Evolutionary conservation across 2,329 filamentous ascomycete genomes (phyloP), one percentile per base, ranked within the genome.

Genomic region (Sporothrix protearum): DNA sequence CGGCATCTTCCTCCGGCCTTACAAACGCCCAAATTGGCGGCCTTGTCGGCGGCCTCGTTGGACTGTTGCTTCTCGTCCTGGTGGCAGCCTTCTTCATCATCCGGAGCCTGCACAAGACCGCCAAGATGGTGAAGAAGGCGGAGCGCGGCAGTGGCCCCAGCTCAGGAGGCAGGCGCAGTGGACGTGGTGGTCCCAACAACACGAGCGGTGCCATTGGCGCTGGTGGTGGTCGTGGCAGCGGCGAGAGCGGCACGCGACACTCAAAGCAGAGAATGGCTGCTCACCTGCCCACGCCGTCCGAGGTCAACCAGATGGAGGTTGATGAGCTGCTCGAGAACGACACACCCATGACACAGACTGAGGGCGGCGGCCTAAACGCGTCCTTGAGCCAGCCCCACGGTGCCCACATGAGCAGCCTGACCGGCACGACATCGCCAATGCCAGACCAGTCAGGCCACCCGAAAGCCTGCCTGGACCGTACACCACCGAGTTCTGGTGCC

Each of bases 41-140:
- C 1, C 86, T 88, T 28, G 81, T 88, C 45, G 84, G 82, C 1
- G 86, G 85, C 0, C 83, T 83, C 14, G 78, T 85, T 2, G 81
- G 80, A 0, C 76, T 88, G 12, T 78, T 89, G 1, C 71, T 86
- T 1, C 78, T 84, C 33, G 80, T 88, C 12, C 51, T 88, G 6
- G 78, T 81, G 2, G 82, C 82, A 0, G 80, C 85, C 1, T 84
- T 81, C 72, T 78, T 87, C 66, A 82, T 88, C 63, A 80, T 88
- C 61, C 81, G 83, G 1, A 83, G 83, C 10, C 81, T 88, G 19
- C 86, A 82, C 72, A 81, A 79, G 55, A 82, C 85, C 25, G 81
- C 83, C 75, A 78, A 78, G 36, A 80, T 80, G 7, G 79, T 82
- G 8, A 77, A 81, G 63, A 53, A 53, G 16, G 57, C 39, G 2